These are phyloP conservation scores for Ilyonectria robusta DNA, from an alignment of 2,329 filamentous ascomycete species.

Conservation along the genomic window DNA sequence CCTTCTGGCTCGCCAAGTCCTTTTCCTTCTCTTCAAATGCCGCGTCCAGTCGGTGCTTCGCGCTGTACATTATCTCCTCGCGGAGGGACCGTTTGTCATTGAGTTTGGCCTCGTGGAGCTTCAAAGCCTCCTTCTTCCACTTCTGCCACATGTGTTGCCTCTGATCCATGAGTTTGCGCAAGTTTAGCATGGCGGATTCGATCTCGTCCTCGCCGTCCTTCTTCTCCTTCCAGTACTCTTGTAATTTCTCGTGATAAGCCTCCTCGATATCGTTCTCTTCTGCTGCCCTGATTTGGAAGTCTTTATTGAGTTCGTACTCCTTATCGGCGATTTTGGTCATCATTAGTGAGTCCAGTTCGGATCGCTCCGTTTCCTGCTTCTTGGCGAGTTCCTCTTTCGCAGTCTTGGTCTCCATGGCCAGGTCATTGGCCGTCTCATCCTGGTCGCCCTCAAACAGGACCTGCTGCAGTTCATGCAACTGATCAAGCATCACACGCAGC, in stretches of 20 bases:
- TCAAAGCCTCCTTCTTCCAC: slow-evolving; percentile 59
- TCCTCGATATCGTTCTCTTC: slow-evolving; percentile 61
- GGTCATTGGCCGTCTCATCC: slow-evolving; percentile 50
- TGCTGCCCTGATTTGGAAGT: slow-evolving; percentile 58
- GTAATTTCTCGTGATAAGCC: slow-evolving; percentile 58
- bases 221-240: slow-evolving; percentile 56
- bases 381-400: slow-evolving; percentile 50
- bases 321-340: slow-evolving; percentile 50
- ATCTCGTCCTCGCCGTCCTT: slow-evolving; percentile 50
- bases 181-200: slow-evolving; percentile 51
- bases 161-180: slow-evolving; percentile 59
- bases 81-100: slow-evolving; percentile 58
- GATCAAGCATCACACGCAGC: slow-evolving; percentile 54
- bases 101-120: slow-evolving; percentile 52
- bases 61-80: slow-evolving; percentile 60
- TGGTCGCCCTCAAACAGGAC: slow-evolving; percentile 56
- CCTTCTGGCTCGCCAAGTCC: slow-evolving; percentile 52
- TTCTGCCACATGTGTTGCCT: slow-evolving; percentile 57
- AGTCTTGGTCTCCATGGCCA: slow-evolving; percentile 43
- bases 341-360: slow-evolving; percentile 45
- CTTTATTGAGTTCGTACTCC: slow-evolving; percentile 54
- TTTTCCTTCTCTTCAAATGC: slow-evolving; percentile 47
- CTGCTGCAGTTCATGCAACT: slow-evolving; percentile 60
- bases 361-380: slow-evolving; percentile 53
- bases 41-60: slow-evolving; percentile 51